phyloP scores from a whole-genome alignment of 371 early-diverging fungal genomes.

The Smittium mucronatum region DNA sequence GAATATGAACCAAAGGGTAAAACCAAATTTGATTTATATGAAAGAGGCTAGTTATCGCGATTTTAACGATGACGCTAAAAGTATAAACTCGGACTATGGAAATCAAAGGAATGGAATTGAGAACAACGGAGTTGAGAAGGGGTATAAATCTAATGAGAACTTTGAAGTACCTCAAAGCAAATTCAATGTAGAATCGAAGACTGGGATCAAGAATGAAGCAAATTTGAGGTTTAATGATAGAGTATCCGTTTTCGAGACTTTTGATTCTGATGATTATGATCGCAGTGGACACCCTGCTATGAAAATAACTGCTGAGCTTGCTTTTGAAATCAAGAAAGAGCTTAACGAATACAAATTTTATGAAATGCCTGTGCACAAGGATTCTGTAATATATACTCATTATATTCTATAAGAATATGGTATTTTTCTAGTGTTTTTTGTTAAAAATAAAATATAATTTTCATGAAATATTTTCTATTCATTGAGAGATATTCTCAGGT shows the following conservation, averaged over 20 bases:
- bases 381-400: constrained; percentile 57
- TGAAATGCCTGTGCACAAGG: constrained; percentile 61
- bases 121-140: not conserved
- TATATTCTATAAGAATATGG: constrained; percentile 41
- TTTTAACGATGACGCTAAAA: not conserved
- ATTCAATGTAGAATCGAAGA: not conserved
- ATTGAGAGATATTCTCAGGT: not conserved
- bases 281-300: constrained; percentile 47
- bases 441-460: not conserved
- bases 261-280: constrained; percentile 51
- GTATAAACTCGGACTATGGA: not conserved
- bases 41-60: not conserved
- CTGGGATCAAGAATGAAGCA: constrained; percentile 3
- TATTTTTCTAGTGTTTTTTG: not conserved
- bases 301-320: constrained; percentile 47
- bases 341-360: constrained; percentile 59
- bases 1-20: not conserved
- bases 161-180: not conserved
- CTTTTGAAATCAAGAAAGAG: constrained; percentile 61
- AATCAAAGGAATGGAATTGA: not conserved
- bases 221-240: constrained; percentile 40
- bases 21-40: not conserved
- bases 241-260: constrained; percentile 52
- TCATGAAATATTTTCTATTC: too few species aligned
- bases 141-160: not conserved